These are phyloP conservation scores for Lagenaria siceraria DNA, from an alignment of 306 rosid genomes.

Conservation along the genomic window DNA sequence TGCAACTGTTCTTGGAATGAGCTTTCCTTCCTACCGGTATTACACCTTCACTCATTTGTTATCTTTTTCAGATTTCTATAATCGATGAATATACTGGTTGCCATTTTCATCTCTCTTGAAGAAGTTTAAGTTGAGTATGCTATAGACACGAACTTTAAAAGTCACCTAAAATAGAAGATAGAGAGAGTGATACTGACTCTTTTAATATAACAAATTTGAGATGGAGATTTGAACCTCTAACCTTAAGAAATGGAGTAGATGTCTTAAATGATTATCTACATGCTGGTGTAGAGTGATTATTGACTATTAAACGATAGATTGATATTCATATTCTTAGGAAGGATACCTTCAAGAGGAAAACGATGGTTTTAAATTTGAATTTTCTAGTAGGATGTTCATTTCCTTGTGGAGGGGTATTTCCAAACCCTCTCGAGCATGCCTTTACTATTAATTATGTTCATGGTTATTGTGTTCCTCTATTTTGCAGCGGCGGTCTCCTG, in stretches of 20 bases:
- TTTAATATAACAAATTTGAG: no score
- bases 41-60: neutral
- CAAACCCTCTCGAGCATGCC: no score
- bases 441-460: neutral
- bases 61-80: slow-evolving; percentile 9
- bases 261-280: neutral
- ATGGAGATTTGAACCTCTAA: no score
- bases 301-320: neutral
- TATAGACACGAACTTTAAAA: neutral
- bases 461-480: neutral
- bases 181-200: neutral
- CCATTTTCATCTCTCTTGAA: neutral
- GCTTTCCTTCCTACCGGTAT: slow-evolving; percentile 81
- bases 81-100: neutral
- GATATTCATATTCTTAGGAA: neutral
- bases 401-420: no score
- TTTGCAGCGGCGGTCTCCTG: slow-evolving; percentile 83
- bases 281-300: neutral
- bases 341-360: neutral
- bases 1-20: slow-evolving; percentile 94
- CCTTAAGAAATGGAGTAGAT: neutral
- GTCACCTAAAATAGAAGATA: neutral
- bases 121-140: neutral
- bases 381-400: no score
- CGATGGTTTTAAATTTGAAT: neutral